Evolutionary conservation across 768 basidiomycete genomes (phyloP), one percentile per base, ranked within the genome.

Genomic region (Dentipellis sp.): DNA sequence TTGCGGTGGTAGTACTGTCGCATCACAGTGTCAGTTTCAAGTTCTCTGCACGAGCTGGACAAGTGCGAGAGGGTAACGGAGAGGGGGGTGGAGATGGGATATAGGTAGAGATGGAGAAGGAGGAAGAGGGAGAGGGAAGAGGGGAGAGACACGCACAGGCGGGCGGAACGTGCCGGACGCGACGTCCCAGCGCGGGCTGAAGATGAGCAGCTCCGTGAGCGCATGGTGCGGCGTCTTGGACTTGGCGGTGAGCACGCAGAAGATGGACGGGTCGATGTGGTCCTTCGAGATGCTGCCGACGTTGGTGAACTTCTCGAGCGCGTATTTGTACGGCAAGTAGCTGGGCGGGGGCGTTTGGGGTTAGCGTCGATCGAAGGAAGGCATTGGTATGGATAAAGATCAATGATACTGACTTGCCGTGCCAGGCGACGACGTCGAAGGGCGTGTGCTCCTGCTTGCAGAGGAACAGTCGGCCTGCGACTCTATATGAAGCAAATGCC

Each of bases 211-310:
- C 64, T 85, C 83, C 2, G 78, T 76, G 11, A 86, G 74, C 10
- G 83, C 78, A 2, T 80, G 77, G 14, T 77, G 76, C 11, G 76
- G 72, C 14, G 75, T 76, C 66, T 83, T 82, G 22, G 83, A 84
- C 59, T 78, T 78, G 35, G 78, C 83, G 1, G 83, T 86, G 57
- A 86, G 77, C 50, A 85, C 80, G 58, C 82, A 83, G 71, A 85
- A 84, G 59, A 83, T 78, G 10, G 81, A 82, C 1, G 83, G 84
- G 64, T 85, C 83, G 64, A 84, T 80, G 66, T 86, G 84, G 65
- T 86, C 84, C 62, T 76, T 80, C 38, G 80, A 78, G 63, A 85
- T 81, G 57, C 78, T 80, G 16, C 84, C 83, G 51, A 85, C 80
- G 60, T 75, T 74, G 58, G 78, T 70, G 67, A 83, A 85, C 65